phyloP scores from a whole-genome alignment of 257 asterid genomes.

The Perilla frutescens region DNA sequence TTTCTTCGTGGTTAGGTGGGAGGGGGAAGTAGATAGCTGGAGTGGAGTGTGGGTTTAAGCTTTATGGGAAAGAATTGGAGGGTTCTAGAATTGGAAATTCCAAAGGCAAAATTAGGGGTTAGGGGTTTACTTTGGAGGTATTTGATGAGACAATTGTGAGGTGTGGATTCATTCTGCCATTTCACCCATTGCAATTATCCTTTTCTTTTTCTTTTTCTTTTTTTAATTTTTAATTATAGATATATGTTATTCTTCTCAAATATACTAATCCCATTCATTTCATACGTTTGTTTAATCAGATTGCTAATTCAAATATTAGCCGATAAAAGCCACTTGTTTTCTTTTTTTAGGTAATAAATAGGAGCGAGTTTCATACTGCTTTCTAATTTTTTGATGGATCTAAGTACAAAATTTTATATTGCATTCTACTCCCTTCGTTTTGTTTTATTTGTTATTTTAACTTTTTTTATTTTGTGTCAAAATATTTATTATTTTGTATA shows the following conservation, averaged over 20 bases:
- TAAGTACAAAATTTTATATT: too few relatives aligned
- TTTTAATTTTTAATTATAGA: neutral
- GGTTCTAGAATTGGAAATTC: conserved; percentile 62
- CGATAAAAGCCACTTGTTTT: too few relatives aligned
- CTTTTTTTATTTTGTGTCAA: too few relatives aligned
- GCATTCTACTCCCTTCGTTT: too few relatives aligned
- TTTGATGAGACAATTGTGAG: conserved; percentile 50
- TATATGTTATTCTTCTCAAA: neutral
- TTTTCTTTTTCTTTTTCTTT: neutral
- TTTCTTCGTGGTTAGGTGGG: conserved; percentile 19
- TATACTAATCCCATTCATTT: neutral
- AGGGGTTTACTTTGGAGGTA: conserved; percentile 46
- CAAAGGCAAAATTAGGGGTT: neutral
- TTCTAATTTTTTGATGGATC: too few relatives aligned
- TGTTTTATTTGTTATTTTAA: too few relatives aligned
- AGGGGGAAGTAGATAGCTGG: conserved; percentile 30
- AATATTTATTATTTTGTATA: too few relatives aligned
- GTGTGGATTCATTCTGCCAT: conserved; percentile 63
- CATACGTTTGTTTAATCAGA: neutral
- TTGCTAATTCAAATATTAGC: too few relatives aligned
- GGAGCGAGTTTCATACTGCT: too few relatives aligned
- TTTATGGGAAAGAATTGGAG: conserved; percentile 39
- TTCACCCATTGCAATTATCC: conserved; percentile 57
- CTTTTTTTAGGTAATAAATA: too few relatives aligned
- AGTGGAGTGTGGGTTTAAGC: conserved; percentile 55